Evolutionary conservation across 1,284 basidiomycete genomes (phyloP).

Genomic region (Leucoagaricus sp.): DNA sequence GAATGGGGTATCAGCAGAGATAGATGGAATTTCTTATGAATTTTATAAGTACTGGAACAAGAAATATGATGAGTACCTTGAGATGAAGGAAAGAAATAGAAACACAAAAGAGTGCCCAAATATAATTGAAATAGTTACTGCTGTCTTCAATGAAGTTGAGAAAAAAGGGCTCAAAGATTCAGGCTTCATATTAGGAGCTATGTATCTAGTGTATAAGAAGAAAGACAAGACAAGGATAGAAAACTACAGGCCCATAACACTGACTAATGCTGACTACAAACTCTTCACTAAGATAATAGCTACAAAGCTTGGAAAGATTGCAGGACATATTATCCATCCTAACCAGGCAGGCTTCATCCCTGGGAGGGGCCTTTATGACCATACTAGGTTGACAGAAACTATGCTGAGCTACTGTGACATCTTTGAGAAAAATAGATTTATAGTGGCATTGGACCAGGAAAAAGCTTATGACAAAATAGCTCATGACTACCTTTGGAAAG

Average conservation of each 20-base stretch:
- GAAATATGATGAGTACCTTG: constrained; percentile 11
- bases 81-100: not conserved
- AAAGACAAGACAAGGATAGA: constrained; percentile 25
- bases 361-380: constrained; percentile 30
- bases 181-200: constrained; percentile 31
- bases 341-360: constrained; percentile 39
- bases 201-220: constrained; percentile 38
- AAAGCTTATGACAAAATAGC: constrained; percentile 40
- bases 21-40: constrained; percentile 5
- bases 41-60: constrained; percentile 19
- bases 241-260: constrained; percentile 35
- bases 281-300: constrained; percentile 29
- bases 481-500: constrained; percentile 35
- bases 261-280: constrained; percentile 36
- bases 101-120: not conserved
- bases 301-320: constrained; percentile 19
- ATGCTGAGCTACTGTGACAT: constrained; percentile 29
- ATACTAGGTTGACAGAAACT: constrained; percentile 28
- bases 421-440: constrained; percentile 26
- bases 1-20: not conserved
- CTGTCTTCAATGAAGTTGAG: constrained; percentile 30
- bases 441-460: constrained; percentile 39
- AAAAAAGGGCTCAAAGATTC: constrained; percentile 21
- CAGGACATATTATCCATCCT: constrained; percentile 20
- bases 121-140: constrained; percentile 14